Percentiles rank a stretch among this genome's conserved stretches.
These are phyloP conservation scores for Claviceps sp. DNA, from an alignment of 2,329 filamentous ascomycete genomes.

Conservation along the genomic window DNA sequence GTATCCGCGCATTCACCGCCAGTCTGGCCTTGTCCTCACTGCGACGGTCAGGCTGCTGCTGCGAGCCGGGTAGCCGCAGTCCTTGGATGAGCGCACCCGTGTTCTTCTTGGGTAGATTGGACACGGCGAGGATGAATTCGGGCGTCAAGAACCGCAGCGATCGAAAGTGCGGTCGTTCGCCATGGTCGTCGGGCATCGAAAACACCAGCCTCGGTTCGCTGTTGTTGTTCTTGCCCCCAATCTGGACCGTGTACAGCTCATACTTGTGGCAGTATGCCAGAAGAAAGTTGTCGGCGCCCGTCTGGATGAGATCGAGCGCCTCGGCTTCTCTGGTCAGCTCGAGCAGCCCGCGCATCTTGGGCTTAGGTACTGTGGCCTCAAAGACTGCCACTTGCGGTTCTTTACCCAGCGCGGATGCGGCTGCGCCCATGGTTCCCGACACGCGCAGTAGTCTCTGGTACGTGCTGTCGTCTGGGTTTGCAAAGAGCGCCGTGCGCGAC, in stretches of 20 bases:
- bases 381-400: slow-evolving; percentile 72
- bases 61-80: slow-evolving; percentile 33
- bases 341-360: slow-evolving; percentile 34
- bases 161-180: slow-evolving; percentile 37
- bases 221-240: slow-evolving; percentile 35
- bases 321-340: slow-evolving; percentile 44
- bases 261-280: slow-evolving; percentile 69
- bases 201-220: slow-evolving; percentile 40
- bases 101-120: slow-evolving; percentile 44
- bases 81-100: slow-evolving; percentile 41
- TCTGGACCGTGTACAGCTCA: slow-evolving; percentile 55
- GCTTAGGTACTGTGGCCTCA: slow-evolving; percentile 37
- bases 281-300: slow-evolving; percentile 47
- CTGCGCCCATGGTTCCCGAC: slow-evolving; percentile 56
- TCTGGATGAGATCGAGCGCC: slow-evolving; percentile 56
- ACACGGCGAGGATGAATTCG: slow-evolving; percentile 41
- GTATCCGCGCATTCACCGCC: slow-evolving; percentile 42
- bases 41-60: slow-evolving; percentile 8
- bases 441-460: slow-evolving; percentile 49
- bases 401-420: slow-evolving; percentile 64
- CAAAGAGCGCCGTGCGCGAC: slow-evolving; percentile 39
- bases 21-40: slow-evolving; percentile 29
- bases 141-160: slow-evolving; percentile 46
- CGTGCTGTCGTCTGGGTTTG: slow-evolving; percentile 31
- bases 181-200: slow-evolving; percentile 37